Percentiles rank a stretch among this genome's conserved stretches.
These are phyloP conservation scores for Luffa aegyptiaca DNA, from an alignment of 306 rosid genomes.

Conservation along the genomic window DNA sequence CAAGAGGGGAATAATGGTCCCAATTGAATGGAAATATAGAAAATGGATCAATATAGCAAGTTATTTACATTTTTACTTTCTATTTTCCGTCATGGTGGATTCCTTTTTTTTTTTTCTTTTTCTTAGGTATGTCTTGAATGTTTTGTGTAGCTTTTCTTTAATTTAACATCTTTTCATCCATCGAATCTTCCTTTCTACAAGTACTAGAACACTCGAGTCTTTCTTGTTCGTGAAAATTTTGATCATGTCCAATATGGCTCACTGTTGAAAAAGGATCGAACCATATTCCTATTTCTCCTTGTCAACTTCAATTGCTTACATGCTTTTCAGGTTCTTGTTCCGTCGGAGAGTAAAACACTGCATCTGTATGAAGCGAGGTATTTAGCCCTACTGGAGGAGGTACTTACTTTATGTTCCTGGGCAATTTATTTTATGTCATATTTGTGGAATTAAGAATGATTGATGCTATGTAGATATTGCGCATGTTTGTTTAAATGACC, in stretches of 20 bases:
- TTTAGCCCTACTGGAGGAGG: conserved; percentile 36
- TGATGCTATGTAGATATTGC: not conserved
- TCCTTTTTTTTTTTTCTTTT: not conserved
- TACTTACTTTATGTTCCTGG: not conserved
- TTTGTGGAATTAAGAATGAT: not conserved
- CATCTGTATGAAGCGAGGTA: conserved; percentile 45
- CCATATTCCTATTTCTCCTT: not conserved
- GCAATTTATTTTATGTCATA: not conserved
- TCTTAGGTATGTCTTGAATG: not conserved
- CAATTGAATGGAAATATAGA: too few relatives aligned
- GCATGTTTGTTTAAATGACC: not conserved
- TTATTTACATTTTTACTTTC: not conserved
- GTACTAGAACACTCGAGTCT: not conserved
- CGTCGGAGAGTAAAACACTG: conserved; percentile 32
- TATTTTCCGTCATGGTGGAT: not conserved
- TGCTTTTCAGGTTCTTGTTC: conserved; percentile 30
- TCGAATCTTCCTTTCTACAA: not conserved
- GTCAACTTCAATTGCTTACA: not conserved
- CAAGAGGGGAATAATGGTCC: too few relatives aligned
- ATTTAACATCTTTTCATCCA: not conserved
- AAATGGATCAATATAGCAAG: too few relatives aligned
- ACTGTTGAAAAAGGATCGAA: not conserved
- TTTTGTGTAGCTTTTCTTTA: not conserved
- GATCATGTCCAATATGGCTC: not conserved
- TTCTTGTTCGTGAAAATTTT: not conserved